Evolutionary conservation across 225 moss, liverwort and hornwort genomes (phyloP).

Genomic region (Physcomitrium patens): DNA sequence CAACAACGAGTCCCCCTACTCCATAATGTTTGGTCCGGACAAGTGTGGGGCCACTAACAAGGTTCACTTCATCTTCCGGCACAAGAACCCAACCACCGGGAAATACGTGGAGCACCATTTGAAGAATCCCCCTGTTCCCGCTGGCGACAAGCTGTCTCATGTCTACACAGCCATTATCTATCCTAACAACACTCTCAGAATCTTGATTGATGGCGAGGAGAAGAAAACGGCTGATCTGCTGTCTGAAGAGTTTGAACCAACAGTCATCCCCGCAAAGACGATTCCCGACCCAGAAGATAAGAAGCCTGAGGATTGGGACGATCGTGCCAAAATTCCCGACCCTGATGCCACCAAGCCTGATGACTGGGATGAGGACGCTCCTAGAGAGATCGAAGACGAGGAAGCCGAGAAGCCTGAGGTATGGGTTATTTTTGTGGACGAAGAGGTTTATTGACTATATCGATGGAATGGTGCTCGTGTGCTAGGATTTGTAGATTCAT

Average conservation of each 20-base stretch:
- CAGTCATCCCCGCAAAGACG: conserved; percentile 5
- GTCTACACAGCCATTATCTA: conserved; percentile 30
- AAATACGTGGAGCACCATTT: conserved; percentile 31
- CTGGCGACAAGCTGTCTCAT: conserved; percentile 24
- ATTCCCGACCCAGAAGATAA: conserved; percentile 23
- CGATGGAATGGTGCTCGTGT: no score
- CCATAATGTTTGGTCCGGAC: conserved; percentile 42
- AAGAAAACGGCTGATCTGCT: conserved; percentile 16
- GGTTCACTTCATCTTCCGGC: conserved; percentile 37
- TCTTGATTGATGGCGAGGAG: conserved; percentile 22
- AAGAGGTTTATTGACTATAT: no score
- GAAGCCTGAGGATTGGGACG: conserved; percentile 29
- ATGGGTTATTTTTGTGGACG: no score
- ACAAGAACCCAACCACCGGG: conserved; percentile 20
- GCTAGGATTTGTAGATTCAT: no score
- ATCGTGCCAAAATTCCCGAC: conserved; percentile 21
- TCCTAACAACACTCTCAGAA: conserved; percentile 22
- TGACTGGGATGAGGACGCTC: conserved; percentile 31
- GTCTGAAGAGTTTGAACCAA: conserved; percentile 21
- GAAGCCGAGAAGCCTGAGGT: conserved; percentile 22
- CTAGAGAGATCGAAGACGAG: conserved; percentile 21
- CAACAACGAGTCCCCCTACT: conserved; percentile 35
- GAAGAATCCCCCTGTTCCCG: conserved; percentile 5
- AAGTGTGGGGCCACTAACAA: conserved; percentile 36
- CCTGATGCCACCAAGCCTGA: conserved; percentile 26